Evolutionary conservation across 768 basidiomycete species (phyloP).

Genomic region (Leucogyrophana mollusca): DNA sequence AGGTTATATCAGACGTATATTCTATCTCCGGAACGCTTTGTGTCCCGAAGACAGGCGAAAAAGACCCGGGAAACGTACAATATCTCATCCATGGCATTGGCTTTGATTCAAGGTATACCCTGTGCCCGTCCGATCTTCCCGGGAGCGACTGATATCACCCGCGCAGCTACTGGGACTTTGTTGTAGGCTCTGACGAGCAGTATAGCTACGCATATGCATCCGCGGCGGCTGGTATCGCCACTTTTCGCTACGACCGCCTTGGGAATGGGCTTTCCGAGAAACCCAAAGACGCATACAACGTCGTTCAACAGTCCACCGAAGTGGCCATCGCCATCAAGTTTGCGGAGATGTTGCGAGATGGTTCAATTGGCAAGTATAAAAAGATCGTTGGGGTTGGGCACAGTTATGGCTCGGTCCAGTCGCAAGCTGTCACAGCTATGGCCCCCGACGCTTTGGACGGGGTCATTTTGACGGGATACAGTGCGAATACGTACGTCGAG

Average conservation of each 20-base stretch:
- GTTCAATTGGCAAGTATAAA: constrained; percentile 17
- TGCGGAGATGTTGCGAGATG: constrained; percentile 5
- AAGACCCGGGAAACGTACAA: constrained; percentile 8
- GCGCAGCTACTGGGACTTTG: constrained; percentile 11
- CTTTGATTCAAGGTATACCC: constrained; percentile 9
- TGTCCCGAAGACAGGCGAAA: constrained; percentile 10
- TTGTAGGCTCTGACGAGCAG: not conserved
- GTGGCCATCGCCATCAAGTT: constrained; percentile 9
- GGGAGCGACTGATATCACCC: no score
- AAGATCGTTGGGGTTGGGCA: constrained; percentile 35
- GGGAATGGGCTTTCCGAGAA: constrained; percentile 13
- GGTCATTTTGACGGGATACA: constrained; percentile 6
- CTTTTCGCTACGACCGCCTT: constrained; percentile 14
- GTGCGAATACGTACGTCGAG: constrained; percentile 2
- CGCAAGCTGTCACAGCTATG: constrained; percentile 6
- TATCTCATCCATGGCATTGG: constrained; percentile 13
- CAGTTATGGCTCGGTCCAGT: constrained; percentile 13
- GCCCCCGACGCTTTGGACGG: constrained; percentile 5
- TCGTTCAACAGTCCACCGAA: constrained; percentile 9
- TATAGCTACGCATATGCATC: constrained; percentile 14
- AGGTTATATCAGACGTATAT: constrained; percentile 4
- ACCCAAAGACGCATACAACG: constrained; percentile 9
- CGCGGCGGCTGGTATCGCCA: constrained; percentile 9
- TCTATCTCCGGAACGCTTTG: constrained; percentile 16
- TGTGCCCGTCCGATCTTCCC: not conserved